Evolutionary conservation across 805 yeast species (phyloP).

Genomic region (Metschnikowia noctiluminum): DNA sequence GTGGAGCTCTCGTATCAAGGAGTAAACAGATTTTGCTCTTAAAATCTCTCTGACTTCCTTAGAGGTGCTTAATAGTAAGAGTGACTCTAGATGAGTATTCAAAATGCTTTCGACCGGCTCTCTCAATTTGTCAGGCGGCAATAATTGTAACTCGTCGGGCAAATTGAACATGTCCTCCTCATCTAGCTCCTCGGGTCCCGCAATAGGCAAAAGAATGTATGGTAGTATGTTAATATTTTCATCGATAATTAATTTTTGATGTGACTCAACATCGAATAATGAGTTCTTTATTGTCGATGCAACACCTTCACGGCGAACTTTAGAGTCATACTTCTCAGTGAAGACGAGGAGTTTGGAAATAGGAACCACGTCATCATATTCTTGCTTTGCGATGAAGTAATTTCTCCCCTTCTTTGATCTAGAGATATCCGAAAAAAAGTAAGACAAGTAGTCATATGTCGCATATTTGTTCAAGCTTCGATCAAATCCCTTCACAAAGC

Average conservation of each 20-base stretch:
- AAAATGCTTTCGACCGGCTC: conserved; percentile 69
- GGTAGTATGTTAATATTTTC: conserved; percentile 72
- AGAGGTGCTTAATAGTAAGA: conserved; percentile 77
- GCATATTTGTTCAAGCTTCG: conserved; percentile 69
- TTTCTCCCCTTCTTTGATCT: conserved; percentile 70
- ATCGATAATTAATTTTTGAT: conserved; percentile 55
- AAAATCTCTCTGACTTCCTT: conserved; percentile 67
- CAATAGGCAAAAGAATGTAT: conserved; percentile 75
- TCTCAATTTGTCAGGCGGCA: conserved; percentile 70
- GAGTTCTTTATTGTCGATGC: conserved; percentile 91
- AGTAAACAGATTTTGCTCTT: conserved; percentile 80
- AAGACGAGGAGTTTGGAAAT: conserved; percentile 77
- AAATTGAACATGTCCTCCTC: conserved; percentile 82
- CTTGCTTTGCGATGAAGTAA: conserved; percentile 70
- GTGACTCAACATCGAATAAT: conserved; percentile 73
- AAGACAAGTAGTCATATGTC: conserved; percentile 76
- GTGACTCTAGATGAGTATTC: conserved; percentile 71
- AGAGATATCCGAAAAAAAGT: conserved; percentile 87
- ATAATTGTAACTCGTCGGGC: conserved; percentile 83
- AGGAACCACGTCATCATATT: conserved; percentile 74
- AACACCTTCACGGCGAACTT: conserved; percentile 84
- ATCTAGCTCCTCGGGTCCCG: conserved; percentile 71
- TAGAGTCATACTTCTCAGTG: conserved; percentile 75
- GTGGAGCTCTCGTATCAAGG: conserved; percentile 82
- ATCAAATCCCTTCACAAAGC: conserved; percentile 82